phyloP scores from a whole-genome alignment of 108 stramenopile species.

The Cyclotella cryptica region DNA sequence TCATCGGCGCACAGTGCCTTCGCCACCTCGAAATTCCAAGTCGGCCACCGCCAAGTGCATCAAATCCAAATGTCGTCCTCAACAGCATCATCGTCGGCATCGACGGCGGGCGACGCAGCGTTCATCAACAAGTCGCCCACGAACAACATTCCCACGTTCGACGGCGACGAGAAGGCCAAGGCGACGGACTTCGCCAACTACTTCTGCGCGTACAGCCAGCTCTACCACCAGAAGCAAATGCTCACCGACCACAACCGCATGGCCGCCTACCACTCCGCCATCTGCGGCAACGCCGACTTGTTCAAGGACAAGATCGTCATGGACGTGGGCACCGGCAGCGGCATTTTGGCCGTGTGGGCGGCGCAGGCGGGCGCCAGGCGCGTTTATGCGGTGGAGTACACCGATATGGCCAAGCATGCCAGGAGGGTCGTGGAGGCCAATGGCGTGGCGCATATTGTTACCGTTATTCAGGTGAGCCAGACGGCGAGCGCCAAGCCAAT shows the following conservation, averaged over 20 bases:
- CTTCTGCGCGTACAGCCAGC: constrained; percentile 92
- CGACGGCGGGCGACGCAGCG: not conserved
- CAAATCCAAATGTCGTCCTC: too few relatives aligned
- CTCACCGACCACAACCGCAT: constrained; percentile 97
- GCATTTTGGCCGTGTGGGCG: constrained; percentile 97
- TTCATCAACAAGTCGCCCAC: constrained; percentile 16
- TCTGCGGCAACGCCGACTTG: constrained; percentile 89
- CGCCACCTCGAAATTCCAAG: too few relatives aligned
- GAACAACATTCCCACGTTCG: constrained; percentile 84
- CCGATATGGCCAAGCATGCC: constrained; percentile 98
- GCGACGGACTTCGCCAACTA: constrained; percentile 96
- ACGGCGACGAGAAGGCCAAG: constrained; percentile 83
- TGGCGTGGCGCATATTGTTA: constrained; percentile 92
- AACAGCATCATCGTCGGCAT: too few relatives aligned
- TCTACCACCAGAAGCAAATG: constrained; percentile 99
- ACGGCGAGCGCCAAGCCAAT: not conserved
- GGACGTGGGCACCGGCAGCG: constrained; percentile 98
- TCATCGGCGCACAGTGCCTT: too few relatives aligned
- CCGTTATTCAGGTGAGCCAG: constrained; percentile 59
- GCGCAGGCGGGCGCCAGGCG: constrained; percentile 96
- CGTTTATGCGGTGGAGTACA: constrained; percentile 96
- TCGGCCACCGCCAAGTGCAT: too few relatives aligned
- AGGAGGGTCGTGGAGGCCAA: constrained; percentile 90
- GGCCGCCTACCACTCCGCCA: constrained; percentile 97
- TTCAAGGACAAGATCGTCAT: constrained; percentile 98